Percentiles rank a stretch among this genome's conserved stretches.
Evolutionary conservation across 805 yeast genomes (phyloP).

Genomic region (Barnettozyma botsteinii): DNA sequence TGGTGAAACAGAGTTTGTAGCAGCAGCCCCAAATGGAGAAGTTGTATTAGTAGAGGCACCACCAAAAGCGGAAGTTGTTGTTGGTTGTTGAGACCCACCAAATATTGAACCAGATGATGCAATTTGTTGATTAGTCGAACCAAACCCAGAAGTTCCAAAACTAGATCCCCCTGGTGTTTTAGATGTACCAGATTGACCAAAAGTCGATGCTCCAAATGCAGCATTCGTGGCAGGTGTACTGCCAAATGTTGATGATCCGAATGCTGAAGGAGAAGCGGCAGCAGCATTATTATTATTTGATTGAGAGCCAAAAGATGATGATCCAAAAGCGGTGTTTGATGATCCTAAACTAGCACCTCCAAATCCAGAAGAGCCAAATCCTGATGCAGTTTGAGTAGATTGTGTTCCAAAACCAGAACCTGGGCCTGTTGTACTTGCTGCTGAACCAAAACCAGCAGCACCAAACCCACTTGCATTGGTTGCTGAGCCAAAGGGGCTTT

Average conservation of each 20-base stretch:
- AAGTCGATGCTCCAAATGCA: too few species aligned
- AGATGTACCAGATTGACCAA: too few species aligned
- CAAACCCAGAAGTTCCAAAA: conserved; percentile 1
- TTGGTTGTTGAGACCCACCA: too few species aligned
- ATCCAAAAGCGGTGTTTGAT: background rate
- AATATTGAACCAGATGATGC: too few species aligned
- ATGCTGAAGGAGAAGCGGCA: conserved; percentile 2
- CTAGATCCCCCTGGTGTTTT: too few species aligned
- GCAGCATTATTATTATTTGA: background rate
- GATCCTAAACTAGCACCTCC: background rate
- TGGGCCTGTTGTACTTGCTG: too few species aligned
- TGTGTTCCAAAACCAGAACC: conserved; percentile 13
- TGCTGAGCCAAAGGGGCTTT: conserved; percentile 7
- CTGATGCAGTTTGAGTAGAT: conserved; percentile 8
- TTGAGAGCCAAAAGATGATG: conserved; percentile 10
- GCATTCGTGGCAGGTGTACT: background rate
- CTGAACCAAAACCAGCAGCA: too few species aligned
- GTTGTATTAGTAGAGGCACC: conserved; percentile 8
- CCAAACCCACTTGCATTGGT: too few species aligned
- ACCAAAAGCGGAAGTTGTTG: too few species aligned
- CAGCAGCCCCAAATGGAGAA: conserved; percentile 4
- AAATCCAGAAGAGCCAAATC: conserved; percentile 5
- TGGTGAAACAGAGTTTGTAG: conserved; percentile 3
- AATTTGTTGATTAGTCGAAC: conserved; percentile 1
- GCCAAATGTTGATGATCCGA: conserved; percentile 12